Conservation (phyloP, 73 alveolate species). For the Loxodes magnus region DNA sequence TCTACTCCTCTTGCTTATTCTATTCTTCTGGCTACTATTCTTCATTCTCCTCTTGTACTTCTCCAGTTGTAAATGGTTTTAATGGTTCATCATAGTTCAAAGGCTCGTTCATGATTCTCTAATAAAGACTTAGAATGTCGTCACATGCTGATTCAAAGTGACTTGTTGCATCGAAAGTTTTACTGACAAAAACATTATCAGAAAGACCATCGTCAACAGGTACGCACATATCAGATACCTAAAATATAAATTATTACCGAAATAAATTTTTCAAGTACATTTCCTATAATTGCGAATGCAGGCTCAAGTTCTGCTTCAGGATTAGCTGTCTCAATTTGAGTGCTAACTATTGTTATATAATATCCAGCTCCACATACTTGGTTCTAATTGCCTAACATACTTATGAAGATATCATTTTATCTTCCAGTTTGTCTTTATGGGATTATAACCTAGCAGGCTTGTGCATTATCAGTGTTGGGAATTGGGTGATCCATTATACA, state of each 20-base stretch:
- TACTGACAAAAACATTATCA: constrained; percentile 40
- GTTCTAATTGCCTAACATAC: neutral
- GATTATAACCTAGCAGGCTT: constrained; percentile 69
- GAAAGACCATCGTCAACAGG: constrained; percentile 60
- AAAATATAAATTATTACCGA: too few species aligned
- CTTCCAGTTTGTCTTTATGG: constrained; percentile 77
- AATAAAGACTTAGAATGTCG: constrained; percentile 33
- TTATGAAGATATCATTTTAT: constrained; percentile 27
- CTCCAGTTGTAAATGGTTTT: neutral
- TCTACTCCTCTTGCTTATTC: too few species aligned
- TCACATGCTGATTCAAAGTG: constrained; percentile 78
- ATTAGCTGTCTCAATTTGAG: constrained; percentile 60
- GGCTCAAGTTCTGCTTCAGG: constrained; percentile 29
- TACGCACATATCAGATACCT: constrained; percentile 47
- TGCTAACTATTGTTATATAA: constrained; percentile 61
- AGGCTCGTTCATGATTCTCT: constrained; percentile 43
- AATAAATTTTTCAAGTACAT: constrained; percentile 14
- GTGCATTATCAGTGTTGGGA: constrained; percentile 66
- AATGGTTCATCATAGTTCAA: constrained; percentile 13
- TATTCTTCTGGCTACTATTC: too few species aligned
- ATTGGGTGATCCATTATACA: constrained; percentile 82
- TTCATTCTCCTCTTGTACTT: too few species aligned
- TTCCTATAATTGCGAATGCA: constrained; percentile 25
- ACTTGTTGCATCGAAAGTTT: constrained; percentile 68
- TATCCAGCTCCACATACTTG: constrained; percentile 50